phyloP scores from a whole-genome alignment of 2,329 filamentous ascomycete genomes.

The Trichoderma breve region DNA sequence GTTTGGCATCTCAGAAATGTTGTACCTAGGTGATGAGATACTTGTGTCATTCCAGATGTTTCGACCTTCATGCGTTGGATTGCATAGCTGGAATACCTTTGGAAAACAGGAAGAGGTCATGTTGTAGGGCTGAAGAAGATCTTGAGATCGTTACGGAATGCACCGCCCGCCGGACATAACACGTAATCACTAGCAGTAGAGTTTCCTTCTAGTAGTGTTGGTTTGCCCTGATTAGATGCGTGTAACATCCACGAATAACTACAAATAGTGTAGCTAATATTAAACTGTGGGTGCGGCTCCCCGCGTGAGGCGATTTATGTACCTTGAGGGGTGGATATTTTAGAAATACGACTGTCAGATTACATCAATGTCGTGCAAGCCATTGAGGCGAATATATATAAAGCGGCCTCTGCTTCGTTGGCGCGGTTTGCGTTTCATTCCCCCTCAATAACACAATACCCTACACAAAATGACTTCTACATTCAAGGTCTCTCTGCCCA shows the following conservation, averaged over 20 bases:
- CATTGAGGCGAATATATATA: background rate
- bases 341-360: background rate
- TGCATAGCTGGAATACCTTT: too few relatives aligned
- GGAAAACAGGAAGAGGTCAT: background rate
- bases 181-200: background rate
- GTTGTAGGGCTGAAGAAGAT: background rate
- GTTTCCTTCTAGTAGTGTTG: background rate
- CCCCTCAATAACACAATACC: background rate
- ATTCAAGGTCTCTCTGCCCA: slow-evolving; percentile 24
- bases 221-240: background rate
- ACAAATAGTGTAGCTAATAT: background rate
- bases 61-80: background rate
- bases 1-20: background rate
- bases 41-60: background rate
- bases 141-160: background rate
- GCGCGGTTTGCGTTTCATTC: background rate
- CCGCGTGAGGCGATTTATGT: background rate
- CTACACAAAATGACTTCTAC: slow-evolving; percentile 1
- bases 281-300: background rate
- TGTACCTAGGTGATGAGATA: background rate
- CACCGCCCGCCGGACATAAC: background rate
- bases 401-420: background rate
- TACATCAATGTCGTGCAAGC: slow-evolving; percentile 5
- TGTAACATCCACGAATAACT: background rate
- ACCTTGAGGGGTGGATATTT: background rate